Base-by-base conservation (phyloP, 1,139 yeast genomes). In the Yamadazyma sp. region DNA sequence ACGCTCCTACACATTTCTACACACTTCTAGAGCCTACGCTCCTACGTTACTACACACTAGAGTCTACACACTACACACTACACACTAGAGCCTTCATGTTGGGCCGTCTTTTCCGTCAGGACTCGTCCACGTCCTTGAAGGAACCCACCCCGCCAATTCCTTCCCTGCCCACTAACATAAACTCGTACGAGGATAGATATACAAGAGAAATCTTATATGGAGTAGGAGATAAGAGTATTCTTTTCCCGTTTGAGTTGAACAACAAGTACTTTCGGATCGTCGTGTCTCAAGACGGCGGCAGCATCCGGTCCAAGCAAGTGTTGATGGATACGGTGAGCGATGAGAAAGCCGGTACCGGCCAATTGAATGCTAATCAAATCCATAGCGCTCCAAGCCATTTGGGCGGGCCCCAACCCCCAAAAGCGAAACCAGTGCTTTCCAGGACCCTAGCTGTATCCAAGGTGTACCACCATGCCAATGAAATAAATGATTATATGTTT, bases 241-340 rank as follows among this genome's bases (percentile, higher is more conserved):
- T 65, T 22, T 51, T 53, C 41, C 67, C 70, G 0, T 55, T 41
- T 46, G 62, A 59, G 23, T 50, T 73, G 26, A 66, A 66, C 40
- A 47, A 54, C 17, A 59, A 62, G 35, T 56, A 59, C 12, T 74
- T 72, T 51, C 56, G 82, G 27, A 52, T 76, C 23, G 52, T 77
- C 2, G 60, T 77, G 31, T 58, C 78, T 8, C 82, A 77, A 51
- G 82, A 77, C 50, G 79, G 76, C 3, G 80, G 80, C 0, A 69
- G 56, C 44, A 46, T 76, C 7, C 53, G 80, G 13, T 54, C 70
- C 2, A 76, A 74, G 44, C 79, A 73, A 47, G 67, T 71, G 4
- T 53, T 78, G 15, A 73, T 60, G 47, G 83, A 78, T 52, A 67
- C 80, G 5, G 58, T 68, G 4, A 43, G 42, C 33, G 64, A 62